Base-by-base conservation (phyloP, 345 rosid species). In the Hevea brasiliensis region DNA sequence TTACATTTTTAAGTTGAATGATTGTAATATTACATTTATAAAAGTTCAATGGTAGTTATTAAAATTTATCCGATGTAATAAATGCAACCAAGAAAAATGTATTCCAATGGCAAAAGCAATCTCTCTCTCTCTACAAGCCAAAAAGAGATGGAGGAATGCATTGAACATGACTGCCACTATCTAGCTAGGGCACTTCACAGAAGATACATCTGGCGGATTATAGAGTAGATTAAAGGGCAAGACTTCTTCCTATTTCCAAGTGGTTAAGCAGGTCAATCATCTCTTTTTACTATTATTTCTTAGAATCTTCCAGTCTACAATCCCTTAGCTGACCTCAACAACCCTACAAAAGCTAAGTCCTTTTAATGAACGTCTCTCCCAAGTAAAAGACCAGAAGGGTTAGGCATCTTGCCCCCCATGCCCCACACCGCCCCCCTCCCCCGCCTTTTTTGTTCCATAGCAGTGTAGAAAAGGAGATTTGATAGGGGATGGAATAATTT, bases 161-260 rank as follows among this genome's bases (percentile, higher is more conserved):
- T 15, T 44, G 75, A 71, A 71, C 24, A 48, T 24, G 51, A 77
- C 68, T 60, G 72, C 73, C 73, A 72, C 64, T 32, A 61, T 8
- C 27, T 35, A 17, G 5, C 53, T 18, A 68, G n/a, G 17, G 29
- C 41, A 13, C 7, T 35, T 8, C 44, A n/a, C n/a, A n/a, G n/a
- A n/a, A n/a, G n/a, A 48, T n/a, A n/a, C 13, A 0, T 48, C 53
- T n/a, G 8, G 57, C 56, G 14, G 40, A 17, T 68, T 15, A 40
- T 35, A 10, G 65, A 62, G 44, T 24, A 26, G 0, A 63, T 40
- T 40, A 27, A 62, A 69, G 51, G 59, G 27, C 29, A 42, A 42
- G 56, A 2, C 37, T 50, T 57, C 48, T 32, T 61, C 18, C 40
- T n/a, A n/a, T 44, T 62, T 3, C n/a, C 0, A 1, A n/a, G n/a